Conservation (phyloP, 495 filamentous ascomycete genomes). For the Talaromyces ruber region DNA sequence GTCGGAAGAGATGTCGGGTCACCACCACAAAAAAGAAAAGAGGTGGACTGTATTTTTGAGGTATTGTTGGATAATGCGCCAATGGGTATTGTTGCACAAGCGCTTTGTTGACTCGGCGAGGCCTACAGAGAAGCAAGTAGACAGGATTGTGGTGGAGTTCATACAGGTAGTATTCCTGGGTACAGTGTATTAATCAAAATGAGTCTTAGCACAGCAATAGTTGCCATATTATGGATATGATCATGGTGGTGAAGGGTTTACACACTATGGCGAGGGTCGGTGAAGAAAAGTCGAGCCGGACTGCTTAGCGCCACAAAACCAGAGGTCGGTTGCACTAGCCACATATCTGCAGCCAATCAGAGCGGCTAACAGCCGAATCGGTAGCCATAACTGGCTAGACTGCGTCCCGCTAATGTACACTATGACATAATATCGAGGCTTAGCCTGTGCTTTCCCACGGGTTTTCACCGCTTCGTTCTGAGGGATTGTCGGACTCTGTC, state of each 20-base stretch:
- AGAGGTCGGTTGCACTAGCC: background rate
- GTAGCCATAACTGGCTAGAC: background rate
- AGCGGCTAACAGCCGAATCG: background rate
- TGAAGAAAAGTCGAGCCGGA: background rate
- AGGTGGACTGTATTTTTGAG: background rate
- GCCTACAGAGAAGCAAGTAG: background rate
- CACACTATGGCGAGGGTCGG: conserved; percentile 4
- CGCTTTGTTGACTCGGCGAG: background rate
- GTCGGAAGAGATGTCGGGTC: background rate
- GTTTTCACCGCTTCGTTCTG: background rate
- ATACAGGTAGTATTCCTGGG: background rate
- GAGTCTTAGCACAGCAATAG: background rate
- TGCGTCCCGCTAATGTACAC: background rate
- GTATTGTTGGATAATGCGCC: background rate
- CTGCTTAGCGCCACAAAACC: conserved; percentile 3
- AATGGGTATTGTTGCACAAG: background rate
- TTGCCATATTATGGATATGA: background rate
- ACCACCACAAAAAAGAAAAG: background rate
- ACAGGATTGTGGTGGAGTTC: background rate
- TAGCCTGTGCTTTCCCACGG: background rate
- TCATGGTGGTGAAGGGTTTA: background rate
- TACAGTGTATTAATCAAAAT: no score
- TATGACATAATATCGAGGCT: background rate
- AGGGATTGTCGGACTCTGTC: background rate
- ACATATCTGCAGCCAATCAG: background rate